Conservation (phyloP, 805 yeast species). For the Ogataea nakhonphanomensis region DNA sequence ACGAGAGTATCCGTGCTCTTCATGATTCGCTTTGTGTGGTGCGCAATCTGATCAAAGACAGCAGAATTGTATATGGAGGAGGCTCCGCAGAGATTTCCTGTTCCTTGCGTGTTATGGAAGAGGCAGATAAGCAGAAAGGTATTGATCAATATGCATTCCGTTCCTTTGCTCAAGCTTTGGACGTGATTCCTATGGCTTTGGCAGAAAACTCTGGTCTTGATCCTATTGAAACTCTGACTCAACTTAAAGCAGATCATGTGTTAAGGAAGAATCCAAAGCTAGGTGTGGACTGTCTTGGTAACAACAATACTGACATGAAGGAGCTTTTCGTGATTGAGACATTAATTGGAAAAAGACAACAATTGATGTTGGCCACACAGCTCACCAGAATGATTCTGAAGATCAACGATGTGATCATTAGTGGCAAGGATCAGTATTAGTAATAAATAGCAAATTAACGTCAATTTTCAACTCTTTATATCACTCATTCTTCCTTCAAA, state of each 20-base stretch:
- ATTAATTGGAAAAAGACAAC: slow-evolving; percentile 95
- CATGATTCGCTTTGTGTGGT: slow-evolving; percentile 98
- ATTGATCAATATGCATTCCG: slow-evolving; percentile 98
- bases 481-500: slow-evolving; percentile 29
- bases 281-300: slow-evolving; percentile 94
- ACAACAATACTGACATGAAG: slow-evolving; percentile 88
- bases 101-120: slow-evolving; percentile 85
- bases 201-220: slow-evolving; percentile 97
- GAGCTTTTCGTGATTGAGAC: slow-evolving; percentile 95
- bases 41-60: slow-evolving; percentile 88
- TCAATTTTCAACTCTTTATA: slow-evolving; percentile 7
- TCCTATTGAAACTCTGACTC: slow-evolving; percentile 86
- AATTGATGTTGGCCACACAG: slow-evolving; percentile 91
- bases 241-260: slow-evolving; percentile 80
- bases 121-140: slow-evolving; percentile 90
- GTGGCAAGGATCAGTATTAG: slow-evolving; percentile 32
- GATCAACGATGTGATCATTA: slow-evolving; percentile 92
- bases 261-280: slow-evolving; percentile 63
- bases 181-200: slow-evolving; percentile 86
- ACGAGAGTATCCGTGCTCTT: slow-evolving; percentile 92
- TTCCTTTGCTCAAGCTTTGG: slow-evolving; percentile 88
- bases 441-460: slow-evolving; percentile 7
- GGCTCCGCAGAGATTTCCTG: slow-evolving; percentile 97
- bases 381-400: slow-evolving; percentile 96
- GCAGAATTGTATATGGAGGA: slow-evolving; percentile 97